phyloP scores from a whole-genome alignment of 345 rosid species.

The Eucalyptus caleyi region DNA sequence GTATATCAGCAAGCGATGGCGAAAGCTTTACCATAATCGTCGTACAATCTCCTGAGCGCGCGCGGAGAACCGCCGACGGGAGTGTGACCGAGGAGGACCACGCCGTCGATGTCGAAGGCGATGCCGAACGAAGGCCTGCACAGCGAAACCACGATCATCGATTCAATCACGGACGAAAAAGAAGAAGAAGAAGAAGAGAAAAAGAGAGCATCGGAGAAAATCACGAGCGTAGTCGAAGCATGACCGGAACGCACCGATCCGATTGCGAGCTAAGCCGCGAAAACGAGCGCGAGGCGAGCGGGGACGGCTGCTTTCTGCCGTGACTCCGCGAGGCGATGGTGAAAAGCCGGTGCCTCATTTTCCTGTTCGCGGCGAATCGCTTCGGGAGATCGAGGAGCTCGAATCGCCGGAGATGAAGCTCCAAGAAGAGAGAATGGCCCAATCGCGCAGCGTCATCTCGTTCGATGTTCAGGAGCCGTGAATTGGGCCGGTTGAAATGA shows the following conservation, averaged over 20 bases:
- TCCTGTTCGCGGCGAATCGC: neutral
- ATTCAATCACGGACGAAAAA: no score
- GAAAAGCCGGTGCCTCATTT: neutral
- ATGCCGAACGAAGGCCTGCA: no score
- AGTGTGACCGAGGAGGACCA: no score
- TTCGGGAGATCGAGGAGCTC: neutral
- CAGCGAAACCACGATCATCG: no score
- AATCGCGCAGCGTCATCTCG: neutral
- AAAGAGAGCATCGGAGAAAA: neutral
- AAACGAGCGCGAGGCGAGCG: neutral
- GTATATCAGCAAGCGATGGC: neutral
- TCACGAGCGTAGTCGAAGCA: no score
- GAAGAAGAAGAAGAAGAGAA: neutral
- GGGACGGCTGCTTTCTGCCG: neutral
- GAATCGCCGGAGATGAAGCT: neutral
- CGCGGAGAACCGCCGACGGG: no score
- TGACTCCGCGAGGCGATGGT: neutral
- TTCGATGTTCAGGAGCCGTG: neutral
- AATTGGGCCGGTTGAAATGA: neutral
- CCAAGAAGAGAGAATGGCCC: neutral
- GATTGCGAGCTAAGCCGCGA: no score
- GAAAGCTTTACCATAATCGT: slow-evolving; percentile 27
- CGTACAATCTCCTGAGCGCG: slow-evolving; percentile 16
- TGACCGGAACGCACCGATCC: no score
- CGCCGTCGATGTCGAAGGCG: no score